Conservation (phyloP, 2,329 filamentous ascomycete genomes). For the Ceratocystis alfenasii region DNA sequence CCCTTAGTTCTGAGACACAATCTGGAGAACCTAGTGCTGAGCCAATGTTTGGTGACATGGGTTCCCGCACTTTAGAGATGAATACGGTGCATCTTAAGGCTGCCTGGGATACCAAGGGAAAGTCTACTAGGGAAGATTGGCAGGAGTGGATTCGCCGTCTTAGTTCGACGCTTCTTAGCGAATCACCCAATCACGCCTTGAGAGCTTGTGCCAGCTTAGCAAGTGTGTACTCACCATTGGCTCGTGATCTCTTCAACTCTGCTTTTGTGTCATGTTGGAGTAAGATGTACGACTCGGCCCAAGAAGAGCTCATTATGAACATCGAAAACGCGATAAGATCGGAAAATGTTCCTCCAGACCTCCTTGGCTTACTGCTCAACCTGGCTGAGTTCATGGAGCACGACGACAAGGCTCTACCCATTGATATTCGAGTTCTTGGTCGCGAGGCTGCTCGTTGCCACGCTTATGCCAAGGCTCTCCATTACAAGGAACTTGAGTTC, state of each 20-base stretch:
- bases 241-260: constrained; percentile 92
- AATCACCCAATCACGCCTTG: constrained; percentile 90
- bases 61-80: constrained; percentile 87
- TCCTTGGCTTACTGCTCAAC: constrained; percentile 86
- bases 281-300: constrained; percentile 90
- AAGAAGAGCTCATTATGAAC: constrained; percentile 88
- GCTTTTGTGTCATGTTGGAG: constrained; percentile 99
- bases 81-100: constrained; percentile 95
- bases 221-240: constrained; percentile 80
- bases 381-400: constrained; percentile 99
- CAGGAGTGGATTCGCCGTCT: constrained; percentile 97
- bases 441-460: constrained; percentile 94
- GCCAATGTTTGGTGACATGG: constrained; percentile 66
- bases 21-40: constrained; percentile 62
- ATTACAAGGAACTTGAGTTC: constrained; percentile 98
- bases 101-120: constrained; percentile 93
- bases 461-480: constrained; percentile 92
- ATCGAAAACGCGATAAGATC: constrained; percentile 94
- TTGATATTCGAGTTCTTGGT: constrained; percentile 88
- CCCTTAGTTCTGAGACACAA: constrained; percentile 74
- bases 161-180: constrained; percentile 85
- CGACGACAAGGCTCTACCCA: constrained; percentile 93
- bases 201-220: constrained; percentile 85
- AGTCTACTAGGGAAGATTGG: constrained; percentile 97
- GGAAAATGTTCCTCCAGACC: constrained; percentile 88